Conservation (phyloP, 495 filamentous ascomycete genomes). For the Aspergillus egyptiacus region DNA sequence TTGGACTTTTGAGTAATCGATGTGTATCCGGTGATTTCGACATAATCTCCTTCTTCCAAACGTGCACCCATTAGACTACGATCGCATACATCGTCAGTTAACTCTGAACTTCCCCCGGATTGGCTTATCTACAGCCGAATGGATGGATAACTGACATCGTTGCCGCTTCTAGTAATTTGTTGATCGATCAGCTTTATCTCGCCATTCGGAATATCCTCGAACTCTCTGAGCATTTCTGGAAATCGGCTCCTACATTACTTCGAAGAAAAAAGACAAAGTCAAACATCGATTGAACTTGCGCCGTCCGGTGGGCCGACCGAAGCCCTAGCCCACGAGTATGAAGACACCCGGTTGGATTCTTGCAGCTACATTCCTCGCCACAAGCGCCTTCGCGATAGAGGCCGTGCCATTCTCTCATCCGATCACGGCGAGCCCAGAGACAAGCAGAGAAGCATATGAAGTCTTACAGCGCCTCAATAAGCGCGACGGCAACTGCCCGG, state of each 20-base stretch:
- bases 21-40: not conserved
- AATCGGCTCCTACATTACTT: not conserved
- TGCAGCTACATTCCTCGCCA: slow-evolving; percentile 32
- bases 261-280: not conserved
- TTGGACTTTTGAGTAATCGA: not conserved
- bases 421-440: slow-evolving; percentile 14
- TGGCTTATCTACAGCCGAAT: not conserved
- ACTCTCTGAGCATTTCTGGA: not conserved
- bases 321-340: slow-evolving; percentile 30
- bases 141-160: not conserved
- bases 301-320: slow-evolving; percentile 8
- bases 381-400: slow-evolving; percentile 27
- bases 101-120: not conserved
- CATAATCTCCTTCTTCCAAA: not conserved
- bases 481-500: slow-evolving; percentile 44
- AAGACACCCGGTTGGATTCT: slow-evolving; percentile 36
- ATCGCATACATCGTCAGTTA: not conserved
- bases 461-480: slow-evolving; percentile 35
- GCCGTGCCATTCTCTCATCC: slow-evolving; percentile 28
- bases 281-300: not conserved
- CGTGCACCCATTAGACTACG: too few species aligned
- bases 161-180: slow-evolving; percentile 39
- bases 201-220: not conserved
- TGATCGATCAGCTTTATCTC: slow-evolving; percentile 23
- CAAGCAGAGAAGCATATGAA: slow-evolving; percentile 30